phyloP scores from a whole-genome alignment of 768 basidiomycete species.

The Asterophora lycoperdoides region DNA sequence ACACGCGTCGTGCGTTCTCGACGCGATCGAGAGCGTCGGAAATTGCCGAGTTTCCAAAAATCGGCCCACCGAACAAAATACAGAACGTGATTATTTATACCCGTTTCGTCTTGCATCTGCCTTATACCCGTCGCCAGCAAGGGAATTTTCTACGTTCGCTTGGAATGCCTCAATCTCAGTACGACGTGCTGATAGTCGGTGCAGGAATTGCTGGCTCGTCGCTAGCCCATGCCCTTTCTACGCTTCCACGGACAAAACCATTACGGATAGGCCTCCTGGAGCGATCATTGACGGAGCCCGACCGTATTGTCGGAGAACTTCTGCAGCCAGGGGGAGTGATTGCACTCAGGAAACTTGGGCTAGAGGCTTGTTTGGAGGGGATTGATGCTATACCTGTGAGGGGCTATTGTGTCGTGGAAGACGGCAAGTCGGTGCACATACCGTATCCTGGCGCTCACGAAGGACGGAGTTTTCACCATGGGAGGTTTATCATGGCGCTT shows the following conservation, averaged over 20 bases:
- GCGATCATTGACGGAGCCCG: conserved; percentile 87
- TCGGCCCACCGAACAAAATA: conserved; percentile 2
- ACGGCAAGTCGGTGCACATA: conserved; percentile 71
- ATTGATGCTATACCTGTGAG: conserved; percentile 81
- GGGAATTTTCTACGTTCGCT: neutral
- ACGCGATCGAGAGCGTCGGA: neutral
- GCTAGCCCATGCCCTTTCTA: conserved; percentile 81
- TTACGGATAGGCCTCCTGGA: conserved; percentile 84
- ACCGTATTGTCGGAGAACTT: conserved; percentile 96
- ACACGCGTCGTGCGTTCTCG: neutral
- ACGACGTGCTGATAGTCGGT: conserved; percentile 87
- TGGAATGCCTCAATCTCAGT: conserved; percentile 21
- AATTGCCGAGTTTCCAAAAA: conserved; percentile 2
- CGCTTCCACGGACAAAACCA: conserved; percentile 47
- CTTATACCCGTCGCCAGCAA: too few relatives aligned
- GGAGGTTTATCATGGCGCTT: conserved; percentile 78
- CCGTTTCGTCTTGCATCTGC: neutral
- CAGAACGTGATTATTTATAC: neutral
- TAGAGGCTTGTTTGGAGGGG: conserved; percentile 72
- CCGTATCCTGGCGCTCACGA: conserved; percentile 75
- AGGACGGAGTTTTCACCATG: conserved; percentile 92
- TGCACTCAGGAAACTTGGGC: conserved; percentile 71
- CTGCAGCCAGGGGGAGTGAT: conserved; percentile 89
- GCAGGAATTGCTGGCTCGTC: conserved; percentile 88
- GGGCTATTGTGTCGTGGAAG: conserved; percentile 81